Evolutionary conservation across 805 yeast species (phyloP), one percentile per base, ranked within the genome.

Genomic region (Torulaspora indica): DNA sequence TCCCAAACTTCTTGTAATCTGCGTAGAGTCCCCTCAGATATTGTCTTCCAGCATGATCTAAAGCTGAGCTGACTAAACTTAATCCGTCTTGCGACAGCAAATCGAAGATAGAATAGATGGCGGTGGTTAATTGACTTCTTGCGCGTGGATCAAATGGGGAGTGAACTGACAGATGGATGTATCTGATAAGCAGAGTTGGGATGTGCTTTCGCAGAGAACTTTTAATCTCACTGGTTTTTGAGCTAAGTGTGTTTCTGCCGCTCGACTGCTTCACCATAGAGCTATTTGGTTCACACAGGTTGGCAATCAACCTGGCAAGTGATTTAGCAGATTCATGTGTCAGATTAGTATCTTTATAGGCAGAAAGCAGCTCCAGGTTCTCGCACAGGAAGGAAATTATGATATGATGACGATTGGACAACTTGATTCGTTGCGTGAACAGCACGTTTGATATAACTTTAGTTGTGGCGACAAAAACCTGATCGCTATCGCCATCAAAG

Each of bases 1-100:
- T 85, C 38, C 95, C 96, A 48, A 72, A 74, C 57, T 75, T 80
- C 60, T 77, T 78, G 67, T 87, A 91, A 49, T 83, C 86, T 6
- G 77, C 77, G 55, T 85, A 87, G 32, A 90, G 57, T 0, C 77
- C 69, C 56, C 75, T 80, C 70, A 81, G 83, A 54, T 81, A 78
- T 1, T 79, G 72, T 53, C 86, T 76, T 3, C 93, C 84, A 31
- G 85, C 76, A 17, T 68, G 60, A 53, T 91, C 96, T 54, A 89
- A 65, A 5, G 81, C 73, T 3, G 80, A 72, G 56, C 77, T 85
- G 15, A 83, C 74, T 27, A 79, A 61, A 40, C 72, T 75, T 42
- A 89, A 64, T 53, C 89, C 96, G 30, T 72, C 71, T 30, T 71
- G 73, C 0, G 95, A 81, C 28, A 89, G 60, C 1, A 85, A 73